phyloP scores from a whole-genome alignment of 331 rosid species.

The Quercus tomentella region DNA sequence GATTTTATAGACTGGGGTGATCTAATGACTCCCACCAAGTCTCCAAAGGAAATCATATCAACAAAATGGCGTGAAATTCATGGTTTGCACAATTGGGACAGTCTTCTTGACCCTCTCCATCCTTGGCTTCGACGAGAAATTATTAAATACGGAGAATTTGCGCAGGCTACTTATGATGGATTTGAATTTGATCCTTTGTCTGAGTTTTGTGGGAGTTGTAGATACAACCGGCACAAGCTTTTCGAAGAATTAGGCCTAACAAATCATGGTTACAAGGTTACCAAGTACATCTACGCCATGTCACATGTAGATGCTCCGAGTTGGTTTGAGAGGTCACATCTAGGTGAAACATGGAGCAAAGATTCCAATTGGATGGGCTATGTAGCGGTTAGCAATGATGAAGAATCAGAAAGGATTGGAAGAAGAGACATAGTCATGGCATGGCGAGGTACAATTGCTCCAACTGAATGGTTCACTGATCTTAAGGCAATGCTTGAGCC shows the following conservation, averaged over 20 bases:
- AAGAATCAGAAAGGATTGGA: constrained; percentile 31
- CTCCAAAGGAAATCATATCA: constrained; percentile 33
- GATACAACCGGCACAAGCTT: constrained; percentile 23
- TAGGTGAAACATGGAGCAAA: no score
- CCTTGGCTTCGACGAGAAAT: constrained; percentile 35
- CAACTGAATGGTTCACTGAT: constrained; percentile 42
- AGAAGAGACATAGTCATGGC: constrained; percentile 36
- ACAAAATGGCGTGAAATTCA: constrained; percentile 33
- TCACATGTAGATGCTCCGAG: no score
- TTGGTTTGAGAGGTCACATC: no score
- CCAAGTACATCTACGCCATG: no score
- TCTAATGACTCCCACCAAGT: not conserved
- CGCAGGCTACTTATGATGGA: no score
- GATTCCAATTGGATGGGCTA: constrained; percentile 54
- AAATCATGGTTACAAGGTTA: no score
- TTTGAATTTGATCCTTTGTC: constrained; percentile 23
- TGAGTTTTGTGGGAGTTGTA: constrained; percentile 41
- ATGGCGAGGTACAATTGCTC: constrained; percentile 40
- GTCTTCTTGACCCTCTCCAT: constrained; percentile 32
- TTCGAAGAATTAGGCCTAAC: no score
- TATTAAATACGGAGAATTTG: constrained; percentile 33
- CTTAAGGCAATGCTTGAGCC: constrained; percentile 26
- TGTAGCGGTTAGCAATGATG: constrained; percentile 31
- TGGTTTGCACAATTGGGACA: constrained; percentile 26
- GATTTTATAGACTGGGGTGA: constrained; percentile 17